phyloP scores from a whole-genome alignment of 148 eudicot species.

The Linanthus parryae region DNA sequence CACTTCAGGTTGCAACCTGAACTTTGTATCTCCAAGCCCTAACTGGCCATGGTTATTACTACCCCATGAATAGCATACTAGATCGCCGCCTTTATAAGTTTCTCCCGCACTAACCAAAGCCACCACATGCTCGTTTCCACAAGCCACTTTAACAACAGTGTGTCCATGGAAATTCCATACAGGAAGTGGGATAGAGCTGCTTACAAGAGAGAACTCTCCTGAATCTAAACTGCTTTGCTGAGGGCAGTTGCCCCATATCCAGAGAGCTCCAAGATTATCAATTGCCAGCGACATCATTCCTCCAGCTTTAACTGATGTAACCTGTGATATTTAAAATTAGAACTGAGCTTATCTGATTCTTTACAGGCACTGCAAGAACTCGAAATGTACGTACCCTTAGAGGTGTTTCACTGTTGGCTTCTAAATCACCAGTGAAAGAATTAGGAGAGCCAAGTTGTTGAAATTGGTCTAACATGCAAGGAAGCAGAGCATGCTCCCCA shows the following conservation, averaged over 20 bases:
- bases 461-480: conserved; percentile 43
- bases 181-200: conserved; percentile 45
- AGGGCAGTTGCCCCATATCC: conserved; percentile 94
- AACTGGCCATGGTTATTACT: conserved; percentile 71
- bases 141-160: conserved; percentile 83
- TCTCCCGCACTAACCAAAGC: conserved; percentile 72
- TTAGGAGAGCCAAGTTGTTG: conserved; percentile 31
- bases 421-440: conserved; percentile 28
- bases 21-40: conserved; percentile 72
- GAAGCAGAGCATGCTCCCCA: conserved; percentile 44
- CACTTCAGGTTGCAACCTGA: conserved; percentile 43
- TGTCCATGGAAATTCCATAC: conserved; percentile 67
- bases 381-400: conserved; percentile 37
- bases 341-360: background rate
- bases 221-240: conserved; percentile 34
- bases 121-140: conserved; percentile 83
- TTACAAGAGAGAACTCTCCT: conserved; percentile 26
- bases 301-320: conserved; percentile 68
- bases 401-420: conserved; percentile 23
- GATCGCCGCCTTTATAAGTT: conserved; percentile 46
- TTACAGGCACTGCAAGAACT: background rate
- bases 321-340: conserved; percentile 22
- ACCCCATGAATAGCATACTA: conserved; percentile 83
- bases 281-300: conserved; percentile 95
- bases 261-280: conserved; percentile 61